Evolutionary conservation across 1,139 yeast genomes (phyloP), one percentile per base, ranked within the genome.

Genomic region (Scheffersomyces quercinus): DNA sequence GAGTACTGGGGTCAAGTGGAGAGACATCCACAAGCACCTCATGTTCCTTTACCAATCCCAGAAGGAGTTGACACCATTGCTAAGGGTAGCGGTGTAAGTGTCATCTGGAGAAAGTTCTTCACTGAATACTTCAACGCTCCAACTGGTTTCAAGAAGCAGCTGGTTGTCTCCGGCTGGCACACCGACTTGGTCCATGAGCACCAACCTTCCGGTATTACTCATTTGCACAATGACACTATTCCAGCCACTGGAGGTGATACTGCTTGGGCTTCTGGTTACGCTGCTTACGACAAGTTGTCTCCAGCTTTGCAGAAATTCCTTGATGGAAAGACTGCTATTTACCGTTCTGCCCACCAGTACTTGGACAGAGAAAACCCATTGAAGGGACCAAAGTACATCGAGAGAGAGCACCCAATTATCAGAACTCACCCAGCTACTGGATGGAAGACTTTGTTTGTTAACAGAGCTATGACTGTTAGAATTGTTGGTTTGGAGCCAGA

Each of bases 1-100:
- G 56, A 66, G 15, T 73, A 72, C 55, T 72, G 60, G 58, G 79
- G 80, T 20, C 67, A 68, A 44, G 70, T 73, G 30, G 80, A 77
- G 52, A 64, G 64, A 31, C 81, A 77, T 53, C 76, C 81, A 11
- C 77, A 72, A 52, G 68, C 68, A 8, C 68, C 71, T 12, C 67
- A 62, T 33, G 74, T 68, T 43, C 72, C 74, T 12, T 52, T 66
- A 28, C 67, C 69, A 7, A 31, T 37, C 13, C 36, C 31, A 6
- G 35, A 31, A 31, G 35, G 40, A 12, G 36, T 13, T 12, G 42
- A 37, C 14, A 10, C n/a, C 13, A 37, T 31, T 14, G 50, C 48
- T 3, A 39, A 43, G 34, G 49, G 44, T 1, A 38, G 41, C 12
- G 58, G 59, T 5, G 36, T 52, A 14, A 45, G 53, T 14, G 50